Evolutionary conservation across 2,329 filamentous ascomycete species (phyloP).

Genomic region (Claviceps citrina): DNA sequence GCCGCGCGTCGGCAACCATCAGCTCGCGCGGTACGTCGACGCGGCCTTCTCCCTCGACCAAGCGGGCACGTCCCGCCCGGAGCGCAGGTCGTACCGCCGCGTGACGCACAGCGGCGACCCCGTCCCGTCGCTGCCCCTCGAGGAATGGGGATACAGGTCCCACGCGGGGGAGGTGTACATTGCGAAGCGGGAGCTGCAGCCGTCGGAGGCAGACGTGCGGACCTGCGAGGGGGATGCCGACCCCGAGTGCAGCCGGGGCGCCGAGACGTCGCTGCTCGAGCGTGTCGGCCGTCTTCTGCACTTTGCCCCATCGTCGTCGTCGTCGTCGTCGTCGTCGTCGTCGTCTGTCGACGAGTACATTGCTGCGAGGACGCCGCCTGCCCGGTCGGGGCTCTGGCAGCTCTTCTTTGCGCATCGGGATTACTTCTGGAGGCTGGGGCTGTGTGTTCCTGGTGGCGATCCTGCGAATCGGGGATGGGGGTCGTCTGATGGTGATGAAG

Average conservation of each 20-base stretch:
- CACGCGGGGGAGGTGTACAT: slow-evolving; percentile 87
- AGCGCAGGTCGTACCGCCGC: slow-evolving; percentile 45
- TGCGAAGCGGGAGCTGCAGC: slow-evolving; percentile 52
- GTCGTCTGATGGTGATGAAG: background rate
- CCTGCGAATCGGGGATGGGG: slow-evolving; percentile 46
- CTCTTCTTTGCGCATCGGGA: slow-evolving; percentile 86
- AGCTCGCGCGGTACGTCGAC: slow-evolving; percentile 41
- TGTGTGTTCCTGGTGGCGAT: slow-evolving; percentile 74
- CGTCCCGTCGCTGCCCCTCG: slow-evolving; percentile 70
- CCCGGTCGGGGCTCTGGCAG: slow-evolving; percentile 67
- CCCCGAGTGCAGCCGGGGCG: slow-evolving; percentile 51
- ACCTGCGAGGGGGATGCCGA: slow-evolving; percentile 61
- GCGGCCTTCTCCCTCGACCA: slow-evolving; percentile 31
- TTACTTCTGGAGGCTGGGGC: slow-evolving; percentile 86
- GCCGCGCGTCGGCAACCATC: slow-evolving; percentile 49
- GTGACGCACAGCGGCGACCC: slow-evolving; percentile 81
- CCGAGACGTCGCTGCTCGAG: slow-evolving; percentile 23
- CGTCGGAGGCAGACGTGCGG: slow-evolving; percentile 50
- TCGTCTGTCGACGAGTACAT: slow-evolving; percentile 12
- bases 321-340: slow-evolving; percentile 13
- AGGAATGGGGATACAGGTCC: slow-evolving; percentile 74
- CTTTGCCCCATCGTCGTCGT: slow-evolving; percentile 12
- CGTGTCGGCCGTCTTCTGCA: slow-evolving; percentile 13
- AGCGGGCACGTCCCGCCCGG: slow-evolving; percentile 15
- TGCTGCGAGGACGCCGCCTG: slow-evolving; percentile 35